phyloP scores from a whole-genome alignment of 129 eudicot genomes.

The Chrysanthemum makinoi region DNA sequence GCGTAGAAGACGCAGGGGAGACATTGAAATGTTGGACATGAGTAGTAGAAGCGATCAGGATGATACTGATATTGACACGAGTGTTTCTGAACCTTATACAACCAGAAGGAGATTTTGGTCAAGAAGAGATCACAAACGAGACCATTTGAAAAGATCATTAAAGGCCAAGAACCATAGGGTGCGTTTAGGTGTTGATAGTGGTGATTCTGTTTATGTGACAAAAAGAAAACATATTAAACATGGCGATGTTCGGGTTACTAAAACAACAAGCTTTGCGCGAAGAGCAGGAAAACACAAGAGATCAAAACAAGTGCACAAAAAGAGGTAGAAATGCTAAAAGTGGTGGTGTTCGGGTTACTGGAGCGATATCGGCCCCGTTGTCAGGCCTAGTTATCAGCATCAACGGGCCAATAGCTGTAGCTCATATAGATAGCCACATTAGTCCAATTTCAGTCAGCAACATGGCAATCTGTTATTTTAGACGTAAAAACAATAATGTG shows the following conservation, averaged over 20 bases:
- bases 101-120: constrained; percentile 23
- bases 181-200: constrained; percentile 39
- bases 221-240: constrained; percentile 31
- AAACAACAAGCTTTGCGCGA: constrained; percentile 24
- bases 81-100: constrained; percentile 7
- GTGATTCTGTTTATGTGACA: constrained; percentile 5
- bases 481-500: background rate
- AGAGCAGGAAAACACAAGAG: constrained; percentile 20
- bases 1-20: constrained; percentile 32
- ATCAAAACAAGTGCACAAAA: constrained; percentile 16
- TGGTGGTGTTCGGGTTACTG: background rate
- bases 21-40: constrained; percentile 35
- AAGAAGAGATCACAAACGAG: constrained; percentile 29
- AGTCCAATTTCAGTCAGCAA: background rate
- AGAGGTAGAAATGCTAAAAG: background rate
- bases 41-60: constrained; percentile 26
- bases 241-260: constrained; percentile 35
- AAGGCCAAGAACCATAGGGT: constrained; percentile 47
- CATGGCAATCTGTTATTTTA: background rate
- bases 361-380: too few species aligned
- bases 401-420: background rate
- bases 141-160: constrained; percentile 42
- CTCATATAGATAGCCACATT: background rate
- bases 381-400: background rate
- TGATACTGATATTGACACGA: constrained; percentile 20